Conservation (phyloP, 225 moss, liverwort and hornwort species). For the Polytrichum formosum region DNA sequence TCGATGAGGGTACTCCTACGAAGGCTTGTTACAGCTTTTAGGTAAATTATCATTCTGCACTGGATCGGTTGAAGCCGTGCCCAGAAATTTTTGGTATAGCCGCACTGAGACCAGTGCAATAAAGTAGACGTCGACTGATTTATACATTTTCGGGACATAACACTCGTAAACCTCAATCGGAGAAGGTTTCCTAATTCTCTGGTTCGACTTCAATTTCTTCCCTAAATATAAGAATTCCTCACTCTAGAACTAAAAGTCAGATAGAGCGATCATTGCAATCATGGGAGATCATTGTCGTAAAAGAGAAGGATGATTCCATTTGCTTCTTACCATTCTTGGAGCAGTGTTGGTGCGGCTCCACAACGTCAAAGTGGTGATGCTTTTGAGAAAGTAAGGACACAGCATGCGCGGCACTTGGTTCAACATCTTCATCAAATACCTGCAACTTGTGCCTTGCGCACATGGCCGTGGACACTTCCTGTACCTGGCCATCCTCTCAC, state of each 20-base stretch:
- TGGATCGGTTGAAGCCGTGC: too few species aligned
- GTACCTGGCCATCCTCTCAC: conserved; percentile 34
- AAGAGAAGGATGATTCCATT: not conserved
- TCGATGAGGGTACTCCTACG: too few species aligned
- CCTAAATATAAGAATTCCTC: not conserved
- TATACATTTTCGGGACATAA: too few species aligned
- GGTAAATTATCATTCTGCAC: too few species aligned
- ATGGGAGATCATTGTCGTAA: too few species aligned
- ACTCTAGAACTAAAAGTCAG: not conserved
- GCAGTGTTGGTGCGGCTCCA: not conserved
- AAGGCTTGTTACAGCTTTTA: too few species aligned
- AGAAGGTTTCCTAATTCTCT: too few species aligned
- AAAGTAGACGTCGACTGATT: too few species aligned
- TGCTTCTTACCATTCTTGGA: not conserved
- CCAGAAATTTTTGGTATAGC: too few species aligned
- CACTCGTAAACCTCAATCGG: too few species aligned
- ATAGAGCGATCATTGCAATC: not conserved
- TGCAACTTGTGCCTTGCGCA: conserved; percentile 1
- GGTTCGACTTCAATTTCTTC: not conserved
- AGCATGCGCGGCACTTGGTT: not conserved
- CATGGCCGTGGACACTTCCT: conserved; percentile 41
- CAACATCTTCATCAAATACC: conserved; percentile 5
- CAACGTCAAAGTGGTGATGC: not conserved
- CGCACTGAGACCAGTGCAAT: too few species aligned
- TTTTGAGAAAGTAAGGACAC: not conserved